Evolutionary conservation across 176 grass and related monocot genomes (phyloP).

Genomic region (Avena insularis): DNA sequence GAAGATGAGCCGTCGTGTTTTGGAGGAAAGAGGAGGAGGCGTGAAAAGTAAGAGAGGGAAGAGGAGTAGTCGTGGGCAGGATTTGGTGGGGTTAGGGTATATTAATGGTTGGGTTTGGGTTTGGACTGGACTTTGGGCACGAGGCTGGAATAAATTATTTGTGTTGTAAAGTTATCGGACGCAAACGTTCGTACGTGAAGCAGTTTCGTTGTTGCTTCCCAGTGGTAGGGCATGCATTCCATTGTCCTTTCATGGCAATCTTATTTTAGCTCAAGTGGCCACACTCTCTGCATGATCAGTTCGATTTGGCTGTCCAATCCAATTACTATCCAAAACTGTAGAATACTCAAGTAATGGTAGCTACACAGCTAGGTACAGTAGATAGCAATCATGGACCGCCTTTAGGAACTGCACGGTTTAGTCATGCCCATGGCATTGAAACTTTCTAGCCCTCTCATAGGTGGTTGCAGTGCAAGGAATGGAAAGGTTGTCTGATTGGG

Average conservation of each 20-base stretch:
- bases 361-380: background rate
- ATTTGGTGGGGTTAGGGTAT: no score
- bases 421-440: background rate
- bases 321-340: background rate
- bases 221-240: background rate
- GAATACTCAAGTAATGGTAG: background rate
- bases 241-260: background rate
- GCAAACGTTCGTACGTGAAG: no score
- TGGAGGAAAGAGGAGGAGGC: no score
- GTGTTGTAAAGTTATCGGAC: no score
- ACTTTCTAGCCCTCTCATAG: background rate
- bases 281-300: background rate
- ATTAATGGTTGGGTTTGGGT: no score
- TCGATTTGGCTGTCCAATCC: background rate
- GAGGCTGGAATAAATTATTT: no score
- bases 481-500: constrained; percentile 8
- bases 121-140: no score
- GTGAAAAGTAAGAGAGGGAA: no score
- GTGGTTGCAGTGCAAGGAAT: background rate
- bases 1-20: no score
- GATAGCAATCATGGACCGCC: background rate
- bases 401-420: background rate
- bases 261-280: background rate
- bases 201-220: background rate
- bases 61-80: no score